Conservation (phyloP, 148 eudicot species). For the Rhododendron simsii region DNA sequence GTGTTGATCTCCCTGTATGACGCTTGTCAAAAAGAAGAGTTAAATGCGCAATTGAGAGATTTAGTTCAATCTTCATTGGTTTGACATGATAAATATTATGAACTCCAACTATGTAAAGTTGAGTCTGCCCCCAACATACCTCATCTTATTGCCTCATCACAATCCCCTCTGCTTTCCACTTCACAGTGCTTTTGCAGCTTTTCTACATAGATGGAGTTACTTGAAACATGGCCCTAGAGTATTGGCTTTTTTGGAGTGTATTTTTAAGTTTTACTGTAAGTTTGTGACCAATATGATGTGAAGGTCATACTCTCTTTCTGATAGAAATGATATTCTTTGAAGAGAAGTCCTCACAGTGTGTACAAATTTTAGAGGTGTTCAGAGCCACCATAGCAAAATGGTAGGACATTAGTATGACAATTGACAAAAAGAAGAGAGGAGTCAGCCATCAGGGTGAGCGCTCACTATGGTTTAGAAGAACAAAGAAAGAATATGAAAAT, state of each 20-base stretch:
- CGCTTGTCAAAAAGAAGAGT: not conserved
- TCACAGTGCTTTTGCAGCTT: not conserved
- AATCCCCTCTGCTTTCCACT: not conserved
- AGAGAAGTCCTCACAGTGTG: not conserved
- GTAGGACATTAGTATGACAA: not conserved
- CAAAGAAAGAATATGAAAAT: not conserved
- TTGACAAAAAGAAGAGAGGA: not conserved
- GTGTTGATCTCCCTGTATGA: not conserved
- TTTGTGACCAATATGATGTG: not conserved
- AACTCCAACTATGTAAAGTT: not conserved
- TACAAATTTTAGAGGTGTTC: not conserved
- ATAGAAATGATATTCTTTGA: not conserved
- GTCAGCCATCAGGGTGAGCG: not conserved
- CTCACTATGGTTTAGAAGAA: not conserved
- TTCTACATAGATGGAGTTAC: not conserved
- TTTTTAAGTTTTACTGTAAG: not conserved
- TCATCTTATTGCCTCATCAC: not conserved
- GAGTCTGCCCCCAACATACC: not conserved
- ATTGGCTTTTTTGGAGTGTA: not conserved
- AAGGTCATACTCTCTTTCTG: not conserved
- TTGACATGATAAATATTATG: not conserved
- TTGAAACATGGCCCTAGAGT: not conserved
- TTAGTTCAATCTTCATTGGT: not conserved
- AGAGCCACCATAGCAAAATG: not conserved
- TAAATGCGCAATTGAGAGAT: not conserved